Percentiles rank a stretch among this genome's conserved stretches.
These are phyloP conservation scores for Thielaviopsis punctulata DNA, from an alignment of 2,329 filamentous ascomycete genomes.

Conservation along the genomic window DNA sequence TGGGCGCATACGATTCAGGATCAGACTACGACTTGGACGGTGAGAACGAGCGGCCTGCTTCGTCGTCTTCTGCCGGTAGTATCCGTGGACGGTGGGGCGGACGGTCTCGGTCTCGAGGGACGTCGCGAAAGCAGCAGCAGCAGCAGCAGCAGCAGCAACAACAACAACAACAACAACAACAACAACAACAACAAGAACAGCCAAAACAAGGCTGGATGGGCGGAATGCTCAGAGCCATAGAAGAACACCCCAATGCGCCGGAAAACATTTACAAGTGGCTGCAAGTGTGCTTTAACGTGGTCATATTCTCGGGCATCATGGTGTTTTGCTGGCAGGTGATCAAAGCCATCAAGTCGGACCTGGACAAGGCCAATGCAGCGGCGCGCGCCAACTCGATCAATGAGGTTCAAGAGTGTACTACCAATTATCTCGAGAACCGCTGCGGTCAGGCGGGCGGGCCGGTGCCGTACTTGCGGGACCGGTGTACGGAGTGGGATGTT, in stretches of 20 bases:
- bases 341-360: constrained; percentile 54
- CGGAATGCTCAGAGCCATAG: constrained; percentile 31
- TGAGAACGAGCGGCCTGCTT: constrained; percentile 16
- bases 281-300: constrained; percentile 44
- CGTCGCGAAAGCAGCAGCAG: constrained; percentile 15
- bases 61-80: constrained; percentile 4
- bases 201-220: constrained; percentile 22
- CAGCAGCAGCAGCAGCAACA: constrained; percentile 15
- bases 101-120: not conserved
- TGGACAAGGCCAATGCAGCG: constrained; percentile 52
- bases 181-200: constrained; percentile 14
- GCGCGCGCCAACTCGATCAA: constrained; percentile 51
- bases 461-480: constrained; percentile 52
- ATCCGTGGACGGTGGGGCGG: constrained; percentile 15
- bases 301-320: constrained; percentile 35
- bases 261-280: constrained; percentile 43
- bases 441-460: constrained; percentile 40
- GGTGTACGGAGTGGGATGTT: constrained; percentile 66
- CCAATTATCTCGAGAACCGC: constrained; percentile 57
- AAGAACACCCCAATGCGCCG: constrained; percentile 40
- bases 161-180: constrained; percentile 16
- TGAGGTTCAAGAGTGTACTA: constrained; percentile 56
- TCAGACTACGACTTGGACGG: constrained; percentile 35
- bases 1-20: constrained; percentile 19
- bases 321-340: constrained; percentile 57